Evolutionary conservation across 1,284 basidiomycete species (phyloP).

Genomic region (Paramarasmius palmivorus): DNA sequence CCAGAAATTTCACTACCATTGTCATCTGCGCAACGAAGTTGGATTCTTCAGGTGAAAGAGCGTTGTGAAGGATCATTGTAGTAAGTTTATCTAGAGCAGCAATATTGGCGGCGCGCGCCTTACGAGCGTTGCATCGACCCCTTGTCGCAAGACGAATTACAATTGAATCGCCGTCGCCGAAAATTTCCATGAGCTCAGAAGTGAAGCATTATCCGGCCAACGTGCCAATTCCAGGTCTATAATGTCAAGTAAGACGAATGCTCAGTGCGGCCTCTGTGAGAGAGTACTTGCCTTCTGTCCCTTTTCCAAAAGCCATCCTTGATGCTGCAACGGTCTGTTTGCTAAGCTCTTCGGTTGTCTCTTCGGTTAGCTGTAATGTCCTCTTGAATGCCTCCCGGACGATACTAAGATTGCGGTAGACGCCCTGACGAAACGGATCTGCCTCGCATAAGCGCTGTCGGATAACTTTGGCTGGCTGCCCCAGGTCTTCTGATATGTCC

Average conservation of each 20-base stretch:
- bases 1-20: constrained; percentile 58
- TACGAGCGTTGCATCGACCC: constrained; percentile 60
- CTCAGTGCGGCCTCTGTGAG: background rate
- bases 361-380: constrained; percentile 48
- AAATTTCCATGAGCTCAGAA: constrained; percentile 80
- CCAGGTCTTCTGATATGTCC: constrained; percentile 48
- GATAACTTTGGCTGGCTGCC: constrained; percentile 47
- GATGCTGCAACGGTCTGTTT: constrained; percentile 68
- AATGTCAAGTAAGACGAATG: constrained; percentile 12
- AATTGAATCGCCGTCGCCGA: constrained; percentile 77
- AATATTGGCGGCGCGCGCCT: constrained; percentile 51
- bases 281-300: constrained; percentile 39
- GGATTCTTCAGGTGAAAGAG: constrained; percentile 73
- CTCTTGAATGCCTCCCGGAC: constrained; percentile 69
- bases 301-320: constrained; percentile 59
- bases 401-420: constrained; percentile 69
- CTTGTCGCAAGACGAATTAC: constrained; percentile 69
- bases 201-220: constrained; percentile 60
- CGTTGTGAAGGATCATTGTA: constrained; percentile 65
- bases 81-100: constrained; percentile 64
- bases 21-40: constrained; percentile 79
- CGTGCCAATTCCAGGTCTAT: constrained; percentile 54
- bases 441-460: constrained; percentile 60
- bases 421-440: constrained; percentile 65
- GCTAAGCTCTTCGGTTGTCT: constrained; percentile 50